phyloP scores from a whole-genome alignment of 441 rosid genomes.

The Pelargonium exstipulatum region DNA sequence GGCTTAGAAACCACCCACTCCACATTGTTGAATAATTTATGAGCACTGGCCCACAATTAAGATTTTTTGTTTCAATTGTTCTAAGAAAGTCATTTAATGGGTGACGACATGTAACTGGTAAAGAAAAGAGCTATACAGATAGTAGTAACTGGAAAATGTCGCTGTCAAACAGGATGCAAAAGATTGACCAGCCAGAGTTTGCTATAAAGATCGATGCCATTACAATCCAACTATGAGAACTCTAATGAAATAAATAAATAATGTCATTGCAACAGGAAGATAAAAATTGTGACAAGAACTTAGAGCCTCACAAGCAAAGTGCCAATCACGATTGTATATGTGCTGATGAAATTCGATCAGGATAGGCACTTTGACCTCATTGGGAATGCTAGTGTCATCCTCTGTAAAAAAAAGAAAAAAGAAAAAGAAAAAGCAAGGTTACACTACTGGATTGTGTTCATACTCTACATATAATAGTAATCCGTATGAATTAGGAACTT shows the following conservation, averaged over 20 bases:
- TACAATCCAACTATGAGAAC: too few species aligned
- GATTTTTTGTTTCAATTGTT: too few species aligned
- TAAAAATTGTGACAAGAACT: background rate
- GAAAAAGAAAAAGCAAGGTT: background rate
- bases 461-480: background rate
- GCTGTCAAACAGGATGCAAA: too few species aligned
- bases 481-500: background rate
- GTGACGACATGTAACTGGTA: too few species aligned
- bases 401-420: conserved; percentile 35
- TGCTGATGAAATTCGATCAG: conserved; percentile 67
- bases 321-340: conserved; percentile 73
- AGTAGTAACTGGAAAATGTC: too few species aligned
- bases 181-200: too few species aligned
- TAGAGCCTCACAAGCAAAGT: conserved; percentile 68
- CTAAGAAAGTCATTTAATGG: too few species aligned
- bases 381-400: conserved; percentile 91
- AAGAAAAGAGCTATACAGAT: too few species aligned
- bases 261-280: background rate
- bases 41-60: too few species aligned
- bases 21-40: too few species aligned
- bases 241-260: background rate
- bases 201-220: too few species aligned
- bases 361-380: conserved; percentile 84
- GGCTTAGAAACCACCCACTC: too few species aligned
- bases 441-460: background rate